phyloP scores from a whole-genome alignment of 345 rosid species.

The Psidium guajava region DNA sequence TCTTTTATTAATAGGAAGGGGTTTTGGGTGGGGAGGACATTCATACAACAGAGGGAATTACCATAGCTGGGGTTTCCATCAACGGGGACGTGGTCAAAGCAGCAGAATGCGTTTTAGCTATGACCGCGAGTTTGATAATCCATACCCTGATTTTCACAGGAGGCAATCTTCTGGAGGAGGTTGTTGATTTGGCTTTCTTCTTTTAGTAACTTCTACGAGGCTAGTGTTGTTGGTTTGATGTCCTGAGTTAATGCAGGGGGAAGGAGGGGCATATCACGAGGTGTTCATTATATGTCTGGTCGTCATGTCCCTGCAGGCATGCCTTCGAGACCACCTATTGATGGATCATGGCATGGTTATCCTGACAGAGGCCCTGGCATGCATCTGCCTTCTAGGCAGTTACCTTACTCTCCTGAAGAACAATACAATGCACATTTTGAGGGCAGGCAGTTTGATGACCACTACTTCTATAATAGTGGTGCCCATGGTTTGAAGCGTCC shows the following conservation, averaged over 20 bases:
- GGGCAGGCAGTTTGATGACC: conserved; percentile 31
- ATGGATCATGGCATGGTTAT: conserved; percentile 27
- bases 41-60: conserved; percentile 17
- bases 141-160: conserved; percentile 17
- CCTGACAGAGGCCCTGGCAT: conserved; percentile 22
- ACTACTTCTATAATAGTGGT: conserved; percentile 25
- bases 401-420: conserved; percentile 34
- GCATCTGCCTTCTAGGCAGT: conserved; percentile 20
- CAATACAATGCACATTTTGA: conserved; percentile 23
- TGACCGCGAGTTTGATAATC: conserved; percentile 12
- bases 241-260: conserved; percentile 19
- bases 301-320: conserved; percentile 9
- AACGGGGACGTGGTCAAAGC: conserved; percentile 20
- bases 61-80: conserved; percentile 24
- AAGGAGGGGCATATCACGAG: conserved; percentile 34
- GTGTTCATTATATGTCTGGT: conserved; percentile 21
- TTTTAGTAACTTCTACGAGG: not conserved
- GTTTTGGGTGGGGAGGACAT: conserved; percentile 29
- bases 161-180: conserved; percentile 25
- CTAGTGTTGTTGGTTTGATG: not conserved
- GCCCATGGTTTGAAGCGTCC: conserved; percentile 41
- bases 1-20: conserved; percentile 25
- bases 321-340: conserved; percentile 28
- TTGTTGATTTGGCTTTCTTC: not conserved
- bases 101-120: conserved; percentile 18